Evolutionary conservation across 805 yeast species (phyloP), one percentile per base, ranked within the genome.

Genomic region (Candida nanaspora): DNA sequence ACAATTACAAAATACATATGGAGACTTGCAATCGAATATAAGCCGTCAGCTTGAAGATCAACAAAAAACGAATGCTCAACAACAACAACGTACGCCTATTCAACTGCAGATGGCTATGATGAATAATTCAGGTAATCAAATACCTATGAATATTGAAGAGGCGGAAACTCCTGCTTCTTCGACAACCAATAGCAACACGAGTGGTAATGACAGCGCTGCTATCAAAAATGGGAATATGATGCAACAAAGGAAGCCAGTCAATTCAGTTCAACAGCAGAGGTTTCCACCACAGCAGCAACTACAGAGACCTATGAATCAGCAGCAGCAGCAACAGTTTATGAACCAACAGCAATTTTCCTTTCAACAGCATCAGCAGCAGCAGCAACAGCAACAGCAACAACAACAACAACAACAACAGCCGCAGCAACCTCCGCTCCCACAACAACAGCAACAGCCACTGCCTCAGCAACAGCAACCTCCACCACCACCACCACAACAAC

Each of bases 1-100:
- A 34, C 61, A 57, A 37, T 41, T 57, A 18, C 61, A 56, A 39
- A 54, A 55, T 18, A 55, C 62, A 2, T 57, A 57, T 41, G 61
- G 62, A 7, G 51, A 45, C 21, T 37, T 56, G 10, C 60, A 57
- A 33, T 51, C 38, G 26, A 53, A 52, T 36, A 44, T 55, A 6
- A 41, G 48, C 20, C 42, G 46, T 26, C 57, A 53, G 33, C 35
- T 47, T 16, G 49, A 46, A 23, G 52, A 48, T n/a, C 52, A 49
- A 30, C 41, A 46, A 13, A 45, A 42, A 22, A 6, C 6, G 10
- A 15, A 15, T 15, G 7, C 18, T 14, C 15, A 15, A 6, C 6
- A 6, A 14, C 30, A 28, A 16, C 33, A 30, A 16, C 33, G 6
- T 16, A 9, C 33, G n/a, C 18, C 18, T 30, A n/a, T n/a, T n/a